Percentiles rank a stretch among this genome's conserved stretches.
Conservation (phyloP, 352 stramenopile species). For the Globisporangium recalcitrans region DNA sequence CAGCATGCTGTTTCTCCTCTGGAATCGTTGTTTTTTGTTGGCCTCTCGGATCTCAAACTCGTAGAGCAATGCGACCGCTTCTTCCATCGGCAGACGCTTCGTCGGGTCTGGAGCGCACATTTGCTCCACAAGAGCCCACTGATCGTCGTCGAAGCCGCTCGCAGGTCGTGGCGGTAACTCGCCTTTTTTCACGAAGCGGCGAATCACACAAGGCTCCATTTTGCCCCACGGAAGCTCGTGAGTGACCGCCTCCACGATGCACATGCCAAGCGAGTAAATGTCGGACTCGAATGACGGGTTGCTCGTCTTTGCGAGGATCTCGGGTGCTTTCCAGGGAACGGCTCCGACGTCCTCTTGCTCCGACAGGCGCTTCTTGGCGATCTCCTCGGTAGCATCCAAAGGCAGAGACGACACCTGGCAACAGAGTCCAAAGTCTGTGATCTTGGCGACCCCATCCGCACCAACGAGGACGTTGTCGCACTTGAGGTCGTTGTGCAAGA, state of each 20-base stretch:
- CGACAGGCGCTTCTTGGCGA: no score
- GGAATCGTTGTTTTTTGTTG: no score
- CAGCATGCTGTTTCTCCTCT: no score
- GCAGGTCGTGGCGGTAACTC: neutral
- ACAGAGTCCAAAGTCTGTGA: slow-evolving; percentile 5
- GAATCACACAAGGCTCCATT: neutral
- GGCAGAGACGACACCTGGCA: no score
- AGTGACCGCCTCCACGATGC: slow-evolving; percentile 4
- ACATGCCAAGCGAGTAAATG: slow-evolving; percentile 8
- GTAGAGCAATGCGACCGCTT: neutral
- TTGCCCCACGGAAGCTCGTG: neutral
- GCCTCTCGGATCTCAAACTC: neutral
- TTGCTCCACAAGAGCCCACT: neutral
- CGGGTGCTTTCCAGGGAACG: neutral
- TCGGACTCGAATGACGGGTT: neutral
- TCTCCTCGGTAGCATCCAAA: no score
- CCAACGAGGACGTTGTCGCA: slow-evolving; percentile 8
- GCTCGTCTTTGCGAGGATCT: neutral
- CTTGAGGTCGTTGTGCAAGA: slow-evolving; percentile 11
- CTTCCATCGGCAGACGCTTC: neutral
- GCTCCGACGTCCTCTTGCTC: neutral
- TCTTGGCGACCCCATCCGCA: neutral
- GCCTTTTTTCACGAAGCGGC: neutral
- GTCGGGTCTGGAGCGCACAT: neutral
- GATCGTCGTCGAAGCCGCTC: neutral